Evolutionary conservation across 2,329 filamentous ascomycete genomes (phyloP).

Genomic region (Hypocrella siamensis): DNA sequence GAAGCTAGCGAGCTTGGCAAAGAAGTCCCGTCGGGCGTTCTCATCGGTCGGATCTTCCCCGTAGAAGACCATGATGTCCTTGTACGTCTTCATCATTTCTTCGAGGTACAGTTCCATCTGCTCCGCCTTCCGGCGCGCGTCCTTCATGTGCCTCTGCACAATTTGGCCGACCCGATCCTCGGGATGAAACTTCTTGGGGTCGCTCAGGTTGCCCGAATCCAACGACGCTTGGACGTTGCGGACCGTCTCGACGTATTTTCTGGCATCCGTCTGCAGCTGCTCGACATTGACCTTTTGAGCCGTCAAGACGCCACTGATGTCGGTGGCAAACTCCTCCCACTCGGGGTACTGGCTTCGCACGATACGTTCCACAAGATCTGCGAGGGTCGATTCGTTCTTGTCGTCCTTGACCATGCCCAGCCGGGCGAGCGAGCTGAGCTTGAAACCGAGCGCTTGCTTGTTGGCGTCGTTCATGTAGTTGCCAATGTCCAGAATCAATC

Average conservation of each 20-base stretch:
- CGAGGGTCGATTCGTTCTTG: constrained; percentile 93
- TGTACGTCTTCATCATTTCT: constrained; percentile 80
- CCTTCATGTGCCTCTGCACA: constrained; percentile 90
- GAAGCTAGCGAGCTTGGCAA: constrained; percentile 81
- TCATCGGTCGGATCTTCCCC: constrained; percentile 89
- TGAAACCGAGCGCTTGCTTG: constrained; percentile 96
- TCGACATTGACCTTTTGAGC: constrained; percentile 91
- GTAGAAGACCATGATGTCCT: constrained; percentile 93
- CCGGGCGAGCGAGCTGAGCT: constrained; percentile 82
- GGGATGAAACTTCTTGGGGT: constrained; percentile 94
- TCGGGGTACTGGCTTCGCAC: constrained; percentile 93
- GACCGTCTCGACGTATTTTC: constrained; percentile 87
- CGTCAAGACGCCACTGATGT: constrained; percentile 64
- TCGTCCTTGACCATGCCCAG: constrained; percentile 98
- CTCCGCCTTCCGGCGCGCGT: constrained; percentile 86
- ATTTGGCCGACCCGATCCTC: constrained; percentile 88
- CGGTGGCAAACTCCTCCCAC: constrained; percentile 77
- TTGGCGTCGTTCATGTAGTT: constrained; percentile 99
- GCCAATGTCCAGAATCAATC: constrained; percentile 90
- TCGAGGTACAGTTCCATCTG: constrained; percentile 89
- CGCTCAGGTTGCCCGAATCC: constrained; percentile 85
- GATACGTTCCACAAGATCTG: constrained; percentile 90
- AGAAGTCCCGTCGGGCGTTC: constrained; percentile 88
- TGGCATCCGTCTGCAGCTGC: constrained; percentile 73
- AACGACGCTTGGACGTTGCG: constrained; percentile 84